Percentiles rank a stretch among this genome's conserved stretches.
These are phyloP conservation scores for Acacia acuminata DNA, from an alignment of 306 rosid genomes.

Conservation along the genomic window DNA sequence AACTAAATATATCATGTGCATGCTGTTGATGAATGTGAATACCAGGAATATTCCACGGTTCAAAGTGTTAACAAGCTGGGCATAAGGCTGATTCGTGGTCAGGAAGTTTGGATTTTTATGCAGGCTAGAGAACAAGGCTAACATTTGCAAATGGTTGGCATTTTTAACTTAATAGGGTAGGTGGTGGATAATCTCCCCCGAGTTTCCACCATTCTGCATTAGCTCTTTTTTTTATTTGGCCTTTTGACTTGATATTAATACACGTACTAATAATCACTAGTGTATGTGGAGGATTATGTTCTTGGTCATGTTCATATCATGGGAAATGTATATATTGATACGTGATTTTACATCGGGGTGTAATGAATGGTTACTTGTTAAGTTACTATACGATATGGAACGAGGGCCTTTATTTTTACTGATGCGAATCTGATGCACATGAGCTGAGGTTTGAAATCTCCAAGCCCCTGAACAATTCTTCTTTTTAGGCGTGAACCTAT, in stretches of 20 bases:
- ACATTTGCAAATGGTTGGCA: constrained; percentile 21
- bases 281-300: constrained; percentile 3
- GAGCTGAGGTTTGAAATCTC: neutral
- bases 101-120: constrained; percentile 35
- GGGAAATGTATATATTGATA: constrained; percentile 38
- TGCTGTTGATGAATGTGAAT: constrained; percentile 44
- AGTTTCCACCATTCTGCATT: constrained; percentile 9
- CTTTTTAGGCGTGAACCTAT: too few species aligned
- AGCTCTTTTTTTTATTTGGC: constrained; percentile 22
- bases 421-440: neutral
- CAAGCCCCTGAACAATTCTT: neutral
- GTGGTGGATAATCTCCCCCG: constrained; percentile 24
- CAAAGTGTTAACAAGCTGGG: constrained; percentile 4
- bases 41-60: constrained; percentile 28
- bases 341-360: constrained; percentile 10
- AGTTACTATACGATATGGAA: neutral
- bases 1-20: constrained; percentile 34
- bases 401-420: neutral
- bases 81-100: constrained; percentile 13
- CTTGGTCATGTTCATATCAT: constrained; percentile 12
- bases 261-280: neutral
- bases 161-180: constrained; percentile 16
- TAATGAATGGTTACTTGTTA: constrained; percentile 2
- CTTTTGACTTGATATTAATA: constrained; percentile 23
- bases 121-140: constrained; percentile 33